phyloP scores from a whole-genome alignment of 2,329 filamentous ascomycete genomes.

The Seiridium unicorne region DNA sequence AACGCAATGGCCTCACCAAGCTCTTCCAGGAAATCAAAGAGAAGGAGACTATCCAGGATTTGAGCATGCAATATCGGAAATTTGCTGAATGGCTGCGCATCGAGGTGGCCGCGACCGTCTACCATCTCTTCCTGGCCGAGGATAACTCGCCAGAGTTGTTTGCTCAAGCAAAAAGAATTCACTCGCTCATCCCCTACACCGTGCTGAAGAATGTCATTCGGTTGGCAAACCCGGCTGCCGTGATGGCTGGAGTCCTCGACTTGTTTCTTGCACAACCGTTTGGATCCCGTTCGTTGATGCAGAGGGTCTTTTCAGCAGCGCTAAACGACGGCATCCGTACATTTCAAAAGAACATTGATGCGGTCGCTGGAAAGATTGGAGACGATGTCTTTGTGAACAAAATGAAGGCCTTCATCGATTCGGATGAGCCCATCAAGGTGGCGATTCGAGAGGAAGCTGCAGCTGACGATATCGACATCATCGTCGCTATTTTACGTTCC shows the following conservation, averaged over 20 bases:
- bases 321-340: conserved; percentile 85
- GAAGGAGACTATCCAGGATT: conserved; percentile 81
- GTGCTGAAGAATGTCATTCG: conserved; percentile 96
- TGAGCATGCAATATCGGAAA: conserved; percentile 95
- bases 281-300: conserved; percentile 83
- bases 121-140: conserved; percentile 95
- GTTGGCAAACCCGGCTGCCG: conserved; percentile 91
- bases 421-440: conserved; percentile 72
- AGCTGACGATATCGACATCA: conserved; percentile 74
- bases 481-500: conserved; percentile 81
- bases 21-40: conserved; percentile 91
- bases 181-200: conserved; percentile 90
- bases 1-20: conserved; percentile 80
- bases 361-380: conserved; percentile 73
- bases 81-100: conserved; percentile 98
- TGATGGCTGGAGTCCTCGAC: conserved; percentile 95
- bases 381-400: conserved; percentile 79
- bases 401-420: conserved; percentile 74
- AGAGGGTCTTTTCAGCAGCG: conserved; percentile 90
- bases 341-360: conserved; percentile 84
- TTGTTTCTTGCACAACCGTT: conserved; percentile 96
- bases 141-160: conserved; percentile 98
- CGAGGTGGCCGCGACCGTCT: conserved; percentile 93
- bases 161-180: conserved; percentile 88
- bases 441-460: conserved; percentile 72